Evolutionary conservation across 106 monocot species (phyloP), one percentile per base, ranked within the genome.

Genomic region (Allium cepa): DNA sequence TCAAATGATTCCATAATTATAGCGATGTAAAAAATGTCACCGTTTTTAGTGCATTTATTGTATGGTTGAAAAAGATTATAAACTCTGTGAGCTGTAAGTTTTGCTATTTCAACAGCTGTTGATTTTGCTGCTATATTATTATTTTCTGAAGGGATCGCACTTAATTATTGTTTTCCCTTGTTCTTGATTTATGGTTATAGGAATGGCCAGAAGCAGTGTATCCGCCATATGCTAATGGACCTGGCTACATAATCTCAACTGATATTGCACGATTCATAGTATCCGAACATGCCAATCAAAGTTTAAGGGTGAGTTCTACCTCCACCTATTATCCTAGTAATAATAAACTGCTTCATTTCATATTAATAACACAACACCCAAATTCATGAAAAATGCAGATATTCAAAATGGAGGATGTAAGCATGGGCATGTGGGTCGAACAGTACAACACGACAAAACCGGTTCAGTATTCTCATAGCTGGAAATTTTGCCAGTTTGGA

Each of bases 381-480:
- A 36, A 36, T 52, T 53, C 26, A 51, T 67, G 26, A 26, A 4
- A 5, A 11, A 53, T 81, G 74, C 85, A 97, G 97, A 63, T 97
- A 71, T 97, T 97, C 84, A 97, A 97, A 83, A 97, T 97, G 97
- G 97, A 97, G 67, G 97, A 97, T 77, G 97, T 97, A 27, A 97
- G 97, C 89, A 92, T 97, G 92, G 97, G 92, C n/a, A 80, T 97
- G 87, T 97, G 97, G 97, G 92, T 97, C 1, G 97, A 97, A 60
- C 80, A 92, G 68, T 92, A 82, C 70, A 97, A 97, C 63, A 52
- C 69, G 49, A 75, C 82, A 0, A 64, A 69, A 1, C 13, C 78
- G 0, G 87, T 97, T 11, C 82, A 80, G 50, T 97, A 97, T 50
- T 78, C 81, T 10, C 97, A 97, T 84, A 92, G 75, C 70, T 92